Evolutionary conservation across 1,284 basidiomycete species (phyloP).

Genomic region (Fomitopsis betulina): DNA sequence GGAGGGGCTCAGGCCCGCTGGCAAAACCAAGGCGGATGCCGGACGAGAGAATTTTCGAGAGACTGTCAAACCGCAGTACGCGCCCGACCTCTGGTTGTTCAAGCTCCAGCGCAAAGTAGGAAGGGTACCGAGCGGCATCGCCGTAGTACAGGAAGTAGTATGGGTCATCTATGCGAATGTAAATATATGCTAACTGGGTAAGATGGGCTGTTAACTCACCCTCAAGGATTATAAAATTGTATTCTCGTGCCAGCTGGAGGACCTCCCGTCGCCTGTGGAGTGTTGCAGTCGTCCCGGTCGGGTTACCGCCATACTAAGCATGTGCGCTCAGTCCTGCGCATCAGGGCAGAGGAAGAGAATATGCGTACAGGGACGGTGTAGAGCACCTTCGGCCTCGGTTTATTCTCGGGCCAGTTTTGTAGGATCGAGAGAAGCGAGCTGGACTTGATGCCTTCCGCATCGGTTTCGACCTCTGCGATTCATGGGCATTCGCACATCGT

Average conservation of each 20-base stretch:
- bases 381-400: conserved; percentile 73
- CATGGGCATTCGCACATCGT: neutral
- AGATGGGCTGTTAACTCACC: conserved; percentile 49
- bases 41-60: conserved; percentile 85
- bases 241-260: conserved; percentile 68
- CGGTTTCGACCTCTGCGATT: conserved; percentile 76
- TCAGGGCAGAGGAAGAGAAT: neutral
- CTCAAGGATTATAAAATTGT: conserved; percentile 85
- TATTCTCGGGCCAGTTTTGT: conserved; percentile 70
- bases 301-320: conserved; percentile 78
- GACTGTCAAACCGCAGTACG: conserved; percentile 84
- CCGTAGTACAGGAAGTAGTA: conserved; percentile 77
- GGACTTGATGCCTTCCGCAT: conserved; percentile 71
- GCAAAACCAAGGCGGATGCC: conserved; percentile 82
- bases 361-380: conserved; percentile 71
- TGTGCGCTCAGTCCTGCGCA: neutral
- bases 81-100: conserved; percentile 59
- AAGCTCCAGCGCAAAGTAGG: conserved; percentile 77
- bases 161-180: conserved; percentile 72
- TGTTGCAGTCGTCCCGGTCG: conserved; percentile 76
- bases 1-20: conserved; percentile 71
- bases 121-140: conserved; percentile 55
- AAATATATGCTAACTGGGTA: conserved; percentile 78
- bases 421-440: conserved; percentile 61
- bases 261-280: conserved; percentile 75